Conservation (phyloP, 2,329 filamentous ascomycete species). For the Fusarium beomiforme region DNA sequence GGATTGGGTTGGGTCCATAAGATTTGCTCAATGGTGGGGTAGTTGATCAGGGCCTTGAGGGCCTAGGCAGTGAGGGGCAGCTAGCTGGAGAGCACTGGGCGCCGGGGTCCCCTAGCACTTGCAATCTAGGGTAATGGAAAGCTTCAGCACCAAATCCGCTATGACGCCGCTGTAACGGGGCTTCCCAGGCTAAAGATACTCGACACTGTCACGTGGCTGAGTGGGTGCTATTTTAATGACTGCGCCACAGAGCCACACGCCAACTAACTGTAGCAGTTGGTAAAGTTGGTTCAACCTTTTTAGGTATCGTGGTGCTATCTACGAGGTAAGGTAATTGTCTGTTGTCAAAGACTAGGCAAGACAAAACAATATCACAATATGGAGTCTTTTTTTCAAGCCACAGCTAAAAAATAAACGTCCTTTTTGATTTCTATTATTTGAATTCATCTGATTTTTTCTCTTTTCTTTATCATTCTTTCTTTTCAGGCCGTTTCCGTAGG, state of each 20-base stretch:
- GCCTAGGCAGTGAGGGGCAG: constrained; percentile 24
- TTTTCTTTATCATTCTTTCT: not conserved
- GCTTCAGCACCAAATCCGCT: not conserved
- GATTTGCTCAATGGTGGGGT: constrained; percentile 30
- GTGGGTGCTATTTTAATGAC: not conserved
- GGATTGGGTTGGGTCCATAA: constrained; percentile 2
- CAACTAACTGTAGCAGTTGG: too few species aligned
- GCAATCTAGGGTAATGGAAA: not conserved
- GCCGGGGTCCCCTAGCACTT: constrained; percentile 15
- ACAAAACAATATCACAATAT: not conserved
- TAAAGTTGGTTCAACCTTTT: too few species aligned
- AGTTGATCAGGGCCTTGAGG: not conserved
- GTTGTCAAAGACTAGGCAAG: not conserved
- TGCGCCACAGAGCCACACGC: constrained; percentile 16
- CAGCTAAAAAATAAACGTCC: not conserved
- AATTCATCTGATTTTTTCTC: not conserved
- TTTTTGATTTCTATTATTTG: not conserved
- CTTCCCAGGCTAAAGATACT: not conserved
- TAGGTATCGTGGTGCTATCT: constrained; percentile 14
- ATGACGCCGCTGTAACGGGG: constrained; percentile 13
- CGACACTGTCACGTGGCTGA: not conserved
- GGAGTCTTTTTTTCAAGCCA: not conserved
- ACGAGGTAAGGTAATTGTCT: not conserved
- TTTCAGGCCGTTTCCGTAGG: constrained; percentile 15
- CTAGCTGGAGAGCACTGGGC: not conserved